Evolutionary conservation across 1,284 basidiomycete species (phyloP), one percentile per base, ranked within the genome.

Genomic region (Puccinia horiana): DNA sequence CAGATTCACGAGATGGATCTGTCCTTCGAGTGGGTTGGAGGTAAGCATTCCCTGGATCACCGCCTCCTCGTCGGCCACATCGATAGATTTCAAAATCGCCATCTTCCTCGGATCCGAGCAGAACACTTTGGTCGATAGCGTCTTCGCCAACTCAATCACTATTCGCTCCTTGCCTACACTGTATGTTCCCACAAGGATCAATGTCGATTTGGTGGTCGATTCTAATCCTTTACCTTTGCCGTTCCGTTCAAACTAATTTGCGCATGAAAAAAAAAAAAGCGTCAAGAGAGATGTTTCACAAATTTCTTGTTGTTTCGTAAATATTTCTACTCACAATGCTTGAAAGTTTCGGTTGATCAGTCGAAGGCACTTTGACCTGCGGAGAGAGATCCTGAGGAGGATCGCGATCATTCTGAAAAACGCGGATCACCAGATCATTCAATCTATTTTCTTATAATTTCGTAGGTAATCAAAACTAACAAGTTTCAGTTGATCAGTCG

Each of bases 171-270:
- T 82, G 23, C 80, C 80, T 6, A 82, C 76, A 18, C 58, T 67
- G 37, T 82, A 82, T 14, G 80, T 82, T 40, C 80, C 80, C 23
- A 82, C 40, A 5, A 82, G 29, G 23, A 82, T 73, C 16, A 82
- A 37, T 29, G 32, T 72, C 42, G 9, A 12, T 32, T 29, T 9
- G 9, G 2, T 44, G 9, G 8, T 49, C 44, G 18, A 18, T 5
- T 40, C 49, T 32, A 1, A 5, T 52, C 47, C 32, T 54, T 32
- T 47, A 1, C 26, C n/a, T 40, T 56, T 2, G 23, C 9, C 40
- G 40, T n/a, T 40, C 18, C 9, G 37, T 16, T 65, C 37, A 26
- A 65, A 65, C 63, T 65, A 32, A 29, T 5, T 18, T 8, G 9
- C 5, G 29, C 14, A 37, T 5, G 52, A n/a, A 54, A 54, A 6